Conservation (phyloP, 2,329 filamentous ascomycete genomes). For the Beauveria medogensis region DNA sequence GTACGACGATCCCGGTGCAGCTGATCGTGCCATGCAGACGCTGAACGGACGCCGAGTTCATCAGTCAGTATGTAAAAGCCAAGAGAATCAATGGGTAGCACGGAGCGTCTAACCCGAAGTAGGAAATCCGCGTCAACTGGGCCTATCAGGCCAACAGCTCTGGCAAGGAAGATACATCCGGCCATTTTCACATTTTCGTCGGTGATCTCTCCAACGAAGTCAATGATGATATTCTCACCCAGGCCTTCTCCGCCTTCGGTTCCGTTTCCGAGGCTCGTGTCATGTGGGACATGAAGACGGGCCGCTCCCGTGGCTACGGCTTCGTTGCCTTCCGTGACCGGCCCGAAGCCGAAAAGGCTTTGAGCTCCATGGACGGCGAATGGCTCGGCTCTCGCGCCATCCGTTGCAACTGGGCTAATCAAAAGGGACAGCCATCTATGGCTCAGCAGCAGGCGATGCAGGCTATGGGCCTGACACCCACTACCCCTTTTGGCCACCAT, state of each 20-base stretch:
- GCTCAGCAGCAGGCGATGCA: slow-evolving; percentile 96
- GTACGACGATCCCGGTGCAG: slow-evolving; percentile 94
- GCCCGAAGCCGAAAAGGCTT: slow-evolving; percentile 84
- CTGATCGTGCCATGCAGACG: slow-evolving; percentile 94
- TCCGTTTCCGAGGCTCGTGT: slow-evolving; percentile 95
- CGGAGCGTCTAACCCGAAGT: slow-evolving; percentile 19
- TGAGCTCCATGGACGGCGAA: slow-evolving; percentile 97
- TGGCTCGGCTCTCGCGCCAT: slow-evolving; percentile 98
- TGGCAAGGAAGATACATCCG: slow-evolving; percentile 94
- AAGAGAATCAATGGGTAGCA: background rate
- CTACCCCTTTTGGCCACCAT: slow-evolving; percentile 91
- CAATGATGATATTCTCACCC: slow-evolving; percentile 87
- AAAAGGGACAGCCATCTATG: slow-evolving; percentile 98
- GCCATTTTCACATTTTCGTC: slow-evolving; percentile 98
- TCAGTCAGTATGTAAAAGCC: slow-evolving; percentile 62
- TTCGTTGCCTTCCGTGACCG: slow-evolving; percentile 97
- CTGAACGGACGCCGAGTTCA: slow-evolving; percentile 93
- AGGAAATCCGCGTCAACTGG: slow-evolving; percentile 99
- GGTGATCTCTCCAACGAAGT: slow-evolving; percentile 97
- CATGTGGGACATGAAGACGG: slow-evolving; percentile 99
- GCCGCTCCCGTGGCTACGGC: slow-evolving; percentile 91
- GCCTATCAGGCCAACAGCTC: slow-evolving; percentile 93
- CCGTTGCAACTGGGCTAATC: slow-evolving; percentile 99
- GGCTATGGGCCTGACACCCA: slow-evolving; percentile 96
- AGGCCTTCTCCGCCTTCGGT: slow-evolving; percentile 94